A percentile compares a stretch with the other conserved stretches of the same genome.
Evolutionary conservation across 441 rosid species (phyloP).

Genomic region (Erysimum cheiri): DNA sequence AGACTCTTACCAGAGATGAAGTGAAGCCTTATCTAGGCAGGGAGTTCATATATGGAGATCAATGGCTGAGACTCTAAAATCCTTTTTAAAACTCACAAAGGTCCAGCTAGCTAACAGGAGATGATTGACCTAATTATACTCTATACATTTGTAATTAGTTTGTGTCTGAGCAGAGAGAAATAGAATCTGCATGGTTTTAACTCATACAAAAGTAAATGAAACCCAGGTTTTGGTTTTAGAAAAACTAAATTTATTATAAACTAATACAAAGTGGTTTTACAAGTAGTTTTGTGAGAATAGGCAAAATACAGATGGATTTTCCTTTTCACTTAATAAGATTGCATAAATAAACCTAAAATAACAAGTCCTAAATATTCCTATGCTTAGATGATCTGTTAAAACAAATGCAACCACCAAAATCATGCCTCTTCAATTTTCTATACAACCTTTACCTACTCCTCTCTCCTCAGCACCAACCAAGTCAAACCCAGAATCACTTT

Average conservation of each 20-base stretch:
- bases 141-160: constrained; percentile 40
- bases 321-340: constrained; percentile 9
- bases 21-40: constrained; percentile 60
- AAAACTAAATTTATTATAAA: constrained; percentile 23
- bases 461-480: constrained; percentile 47
- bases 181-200: constrained; percentile 23
- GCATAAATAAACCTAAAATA: constrained; percentile 24
- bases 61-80: constrained; percentile 77
- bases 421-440: constrained; percentile 45
- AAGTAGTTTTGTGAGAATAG: constrained; percentile 23
- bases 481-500: constrained; percentile 44
- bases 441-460: constrained; percentile 44
- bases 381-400: constrained; percentile 40
- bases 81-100: too few relatives aligned
- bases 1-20: constrained; percentile 56
- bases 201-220: not conserved
- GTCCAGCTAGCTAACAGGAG: constrained; percentile 35
- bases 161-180: constrained; percentile 8
- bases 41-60: constrained; percentile 72
- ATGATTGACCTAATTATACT: constrained; percentile 33
- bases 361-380: constrained; percentile 30
- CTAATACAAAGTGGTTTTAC: constrained; percentile 33
- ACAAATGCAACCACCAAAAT: constrained; percentile 49
- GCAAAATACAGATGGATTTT: constrained; percentile 10
- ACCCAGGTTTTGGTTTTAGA: constrained; percentile 30